These are phyloP conservation scores for Candida sojae DNA, from an alignment of 1,139 yeast species.

Conservation along the genomic window DNA sequence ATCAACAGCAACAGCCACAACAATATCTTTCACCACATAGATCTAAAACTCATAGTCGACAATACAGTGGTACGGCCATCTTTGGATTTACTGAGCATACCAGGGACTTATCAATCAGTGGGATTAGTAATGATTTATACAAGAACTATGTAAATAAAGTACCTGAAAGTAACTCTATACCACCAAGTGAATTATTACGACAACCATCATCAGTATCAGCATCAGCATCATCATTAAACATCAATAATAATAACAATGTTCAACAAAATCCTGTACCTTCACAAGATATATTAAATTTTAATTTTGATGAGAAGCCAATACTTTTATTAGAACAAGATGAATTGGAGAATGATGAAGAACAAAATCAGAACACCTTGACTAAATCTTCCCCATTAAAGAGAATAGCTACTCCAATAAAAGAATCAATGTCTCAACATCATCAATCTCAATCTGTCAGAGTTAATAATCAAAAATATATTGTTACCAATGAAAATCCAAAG, in stretches of 20 bases:
- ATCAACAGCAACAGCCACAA: slow-evolving; percentile 7
- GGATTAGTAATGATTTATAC: slow-evolving; percentile 25
- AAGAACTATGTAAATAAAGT: slow-evolving; percentile 22
- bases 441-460: slow-evolving; percentile 8
- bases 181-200: slow-evolving; percentile 38
- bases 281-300: slow-evolving; percentile 16
- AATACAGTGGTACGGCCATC: slow-evolving; percentile 62
- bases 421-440: slow-evolving; percentile 1
- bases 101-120: slow-evolving; percentile 51
- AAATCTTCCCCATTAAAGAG: slow-evolving; percentile 15
- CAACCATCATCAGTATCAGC: background rate
- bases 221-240: too few species aligned
- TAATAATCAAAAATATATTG: slow-evolving; percentile 25
- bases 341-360: slow-evolving; percentile 18
- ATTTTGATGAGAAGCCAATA: slow-evolving; percentile 16
- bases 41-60: slow-evolving; percentile 31
- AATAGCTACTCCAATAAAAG: slow-evolving; percentile 9
- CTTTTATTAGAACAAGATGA: slow-evolving; percentile 31
- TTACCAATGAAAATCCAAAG: slow-evolving; percentile 41
- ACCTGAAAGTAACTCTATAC: slow-evolving; percentile 16
- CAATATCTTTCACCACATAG: slow-evolving; percentile 13
- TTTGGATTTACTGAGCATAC: slow-evolving; percentile 61
- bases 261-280: slow-evolving; percentile 11
- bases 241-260: background rate
- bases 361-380: slow-evolving; percentile 1